These are phyloP conservation scores for Diplocarpon rosae DNA, from an alignment of 2,329 filamentous ascomycete genomes.

Conservation along the genomic window DNA sequence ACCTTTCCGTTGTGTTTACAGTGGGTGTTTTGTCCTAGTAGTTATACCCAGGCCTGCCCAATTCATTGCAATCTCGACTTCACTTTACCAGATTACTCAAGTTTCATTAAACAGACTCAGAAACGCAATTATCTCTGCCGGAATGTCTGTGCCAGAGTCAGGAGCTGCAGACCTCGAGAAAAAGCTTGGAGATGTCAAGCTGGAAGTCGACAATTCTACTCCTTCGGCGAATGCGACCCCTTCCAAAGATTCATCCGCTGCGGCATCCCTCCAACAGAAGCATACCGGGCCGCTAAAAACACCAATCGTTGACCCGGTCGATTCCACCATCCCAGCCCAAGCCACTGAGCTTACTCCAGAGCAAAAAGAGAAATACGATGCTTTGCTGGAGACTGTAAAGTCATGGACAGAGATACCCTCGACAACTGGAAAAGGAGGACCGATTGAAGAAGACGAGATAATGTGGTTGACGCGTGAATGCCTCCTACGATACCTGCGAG, in stretches of 20 bases:
- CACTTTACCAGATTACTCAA: too few species aligned
- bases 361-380: conserved; percentile 71
- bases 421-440: conserved; percentile 45
- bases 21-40: too few species aligned
- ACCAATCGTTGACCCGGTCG: conserved; percentile 23
- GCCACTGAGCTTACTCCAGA: conserved; percentile 57
- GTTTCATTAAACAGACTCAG: neutral
- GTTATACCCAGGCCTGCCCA: too few species aligned
- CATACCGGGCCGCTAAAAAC: conserved; percentile 32
- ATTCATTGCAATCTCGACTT: too few species aligned
- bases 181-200: conserved; percentile 13
- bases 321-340: conserved; percentile 31
- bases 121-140: neutral
- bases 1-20: too few species aligned
- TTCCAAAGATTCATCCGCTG: conserved; percentile 10
- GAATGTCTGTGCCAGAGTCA: conserved; percentile 10
- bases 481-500: conserved; percentile 82
- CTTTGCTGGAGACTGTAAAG: conserved; percentile 59
- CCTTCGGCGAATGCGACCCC: neutral
- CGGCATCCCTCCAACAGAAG: conserved; percentile 18
- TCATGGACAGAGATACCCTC: conserved; percentile 61
- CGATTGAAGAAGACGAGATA: conserved; percentile 68
- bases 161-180: conserved; percentile 2
- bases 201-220: conserved; percentile 6
- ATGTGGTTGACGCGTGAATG: conserved; percentile 91